Percentiles rank a stretch among this genome's conserved stretches.
These are phyloP conservation scores for Combretum micranthum DNA, from an alignment of 345 rosid species.

Conservation along the genomic window DNA sequence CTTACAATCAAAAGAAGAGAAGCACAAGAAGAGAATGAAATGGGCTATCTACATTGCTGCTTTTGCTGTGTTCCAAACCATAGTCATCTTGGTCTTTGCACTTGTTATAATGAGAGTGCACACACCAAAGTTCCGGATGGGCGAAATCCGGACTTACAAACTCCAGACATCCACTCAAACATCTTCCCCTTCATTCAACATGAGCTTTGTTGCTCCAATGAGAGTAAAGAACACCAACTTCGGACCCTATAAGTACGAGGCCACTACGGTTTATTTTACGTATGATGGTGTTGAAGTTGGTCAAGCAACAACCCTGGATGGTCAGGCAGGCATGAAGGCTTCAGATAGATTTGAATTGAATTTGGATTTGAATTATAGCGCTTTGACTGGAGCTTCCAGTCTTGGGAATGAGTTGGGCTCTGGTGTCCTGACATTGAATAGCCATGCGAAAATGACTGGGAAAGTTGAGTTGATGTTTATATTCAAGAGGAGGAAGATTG, in stretches of 20 bases:
- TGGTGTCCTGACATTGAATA: background rate
- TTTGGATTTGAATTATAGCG: background rate
- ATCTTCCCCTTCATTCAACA: conserved; percentile 10
- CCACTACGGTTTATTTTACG: conserved; percentile 6
- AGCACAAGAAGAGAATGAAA: conserved; percentile 13
- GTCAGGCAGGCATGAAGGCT: conserved; percentile 4
- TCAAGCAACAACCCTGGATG: background rate
- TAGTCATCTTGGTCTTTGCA: conserved; percentile 14
- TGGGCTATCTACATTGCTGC: conserved; percentile 10
- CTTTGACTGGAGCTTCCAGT: background rate
- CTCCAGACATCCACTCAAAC: background rate
- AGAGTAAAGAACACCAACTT: conserved; percentile 18
- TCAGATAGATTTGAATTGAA: conserved; percentile 3
- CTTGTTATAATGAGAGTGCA: conserved; percentile 18
- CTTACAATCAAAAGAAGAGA: conserved; percentile 1
- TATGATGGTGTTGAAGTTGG: conserved; percentile 13
- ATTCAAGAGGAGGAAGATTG: conserved; percentile 9
- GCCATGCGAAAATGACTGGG: conserved; percentile 3
- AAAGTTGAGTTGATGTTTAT: conserved; percentile 6
- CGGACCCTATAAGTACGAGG: conserved; percentile 16
- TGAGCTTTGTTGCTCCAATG: conserved; percentile 7
- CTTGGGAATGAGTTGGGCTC: background rate
- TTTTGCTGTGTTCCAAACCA: conserved; percentile 17
- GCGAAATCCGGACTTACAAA: background rate
- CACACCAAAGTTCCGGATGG: conserved; percentile 17